phyloP scores from a whole-genome alignment of 441 rosid genomes.

The Jatropha podagrica region DNA sequence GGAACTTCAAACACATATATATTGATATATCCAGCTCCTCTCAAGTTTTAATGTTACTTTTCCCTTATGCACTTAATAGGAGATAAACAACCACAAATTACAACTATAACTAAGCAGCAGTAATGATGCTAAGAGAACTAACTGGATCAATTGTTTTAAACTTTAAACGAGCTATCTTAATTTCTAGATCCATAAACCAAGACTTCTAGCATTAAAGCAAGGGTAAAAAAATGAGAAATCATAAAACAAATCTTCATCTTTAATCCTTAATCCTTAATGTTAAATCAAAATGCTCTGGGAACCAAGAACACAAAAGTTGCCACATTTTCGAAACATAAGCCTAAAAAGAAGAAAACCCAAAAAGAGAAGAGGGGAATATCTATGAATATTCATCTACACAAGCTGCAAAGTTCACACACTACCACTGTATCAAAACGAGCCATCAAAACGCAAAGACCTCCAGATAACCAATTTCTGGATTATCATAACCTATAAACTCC shows the following conservation, averaged over 20 bases:
- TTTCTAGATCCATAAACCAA: constrained; percentile 20
- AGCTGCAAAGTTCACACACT: constrained; percentile 10
- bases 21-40: background rate
- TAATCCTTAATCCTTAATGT: constrained; percentile 13
- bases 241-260: constrained; percentile 14
- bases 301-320: constrained; percentile 19
- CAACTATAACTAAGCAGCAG: background rate
- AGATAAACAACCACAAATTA: background rate
- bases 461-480: background rate
- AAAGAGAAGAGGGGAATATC: constrained; percentile 22
- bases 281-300: constrained; percentile 3
- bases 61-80: background rate
- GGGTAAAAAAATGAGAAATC: background rate
- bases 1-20: background rate
- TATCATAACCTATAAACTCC: background rate
- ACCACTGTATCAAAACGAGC: constrained; percentile 6
- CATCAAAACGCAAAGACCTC: constrained; percentile 1
- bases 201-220: constrained; percentile 5
- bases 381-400: constrained; percentile 24
- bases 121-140: constrained; percentile 1
- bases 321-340: constrained; percentile 14
- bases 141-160: background rate
- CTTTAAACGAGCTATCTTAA: background rate
- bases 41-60: background rate
- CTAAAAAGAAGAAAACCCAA: constrained; percentile 20